phyloP scores from a whole-genome alignment of 257 asterid species.

The Fraxinus americana region DNA sequence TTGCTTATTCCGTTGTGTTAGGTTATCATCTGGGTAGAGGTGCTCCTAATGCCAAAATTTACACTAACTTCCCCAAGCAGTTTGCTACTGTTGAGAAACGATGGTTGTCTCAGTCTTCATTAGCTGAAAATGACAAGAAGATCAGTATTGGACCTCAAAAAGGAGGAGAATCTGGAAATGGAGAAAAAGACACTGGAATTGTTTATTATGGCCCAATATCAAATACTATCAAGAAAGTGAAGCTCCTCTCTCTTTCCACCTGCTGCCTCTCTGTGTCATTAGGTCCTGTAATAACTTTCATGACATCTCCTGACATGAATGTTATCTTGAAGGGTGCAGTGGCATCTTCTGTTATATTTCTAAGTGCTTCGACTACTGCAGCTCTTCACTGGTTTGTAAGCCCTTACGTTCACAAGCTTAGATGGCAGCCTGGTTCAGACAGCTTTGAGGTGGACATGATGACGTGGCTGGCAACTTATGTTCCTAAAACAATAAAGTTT shows the following conservation, averaged over 20 bases:
- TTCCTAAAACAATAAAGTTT: constrained; percentile 70
- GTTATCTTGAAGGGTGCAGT: constrained; percentile 92
- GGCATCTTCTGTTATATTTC: constrained; percentile 76
- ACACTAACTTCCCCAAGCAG: constrained; percentile 24
- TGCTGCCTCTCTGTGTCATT: constrained; percentile 90
- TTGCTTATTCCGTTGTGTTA: constrained; percentile 25
- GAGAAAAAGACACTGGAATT: constrained; percentile 49
- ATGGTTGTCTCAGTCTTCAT: constrained; percentile 53
- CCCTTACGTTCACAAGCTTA: constrained; percentile 88
- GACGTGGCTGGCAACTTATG: constrained; percentile 83
- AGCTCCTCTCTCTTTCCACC: constrained; percentile 92
- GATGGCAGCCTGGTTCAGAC: constrained; percentile 96
- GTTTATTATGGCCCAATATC: constrained; percentile 91
- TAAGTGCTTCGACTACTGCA: constrained; percentile 86
- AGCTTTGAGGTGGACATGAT: constrained; percentile 91
- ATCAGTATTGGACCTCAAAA: constrained; percentile 64
- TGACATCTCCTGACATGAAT: constrained; percentile 81
- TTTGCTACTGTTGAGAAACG: constrained; percentile 39
- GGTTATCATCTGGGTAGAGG: constrained; percentile 42
- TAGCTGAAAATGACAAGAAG: constrained; percentile 52
- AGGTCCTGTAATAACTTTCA: constrained; percentile 92
- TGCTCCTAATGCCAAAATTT: constrained; percentile 23
- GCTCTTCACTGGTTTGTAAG: constrained; percentile 97
- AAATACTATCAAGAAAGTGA: constrained; percentile 82
- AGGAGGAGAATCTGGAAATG: constrained; percentile 43